Evolutionary conservation across 257 asterid species (phyloP).

Genomic region (Capsicum chinense): DNA sequence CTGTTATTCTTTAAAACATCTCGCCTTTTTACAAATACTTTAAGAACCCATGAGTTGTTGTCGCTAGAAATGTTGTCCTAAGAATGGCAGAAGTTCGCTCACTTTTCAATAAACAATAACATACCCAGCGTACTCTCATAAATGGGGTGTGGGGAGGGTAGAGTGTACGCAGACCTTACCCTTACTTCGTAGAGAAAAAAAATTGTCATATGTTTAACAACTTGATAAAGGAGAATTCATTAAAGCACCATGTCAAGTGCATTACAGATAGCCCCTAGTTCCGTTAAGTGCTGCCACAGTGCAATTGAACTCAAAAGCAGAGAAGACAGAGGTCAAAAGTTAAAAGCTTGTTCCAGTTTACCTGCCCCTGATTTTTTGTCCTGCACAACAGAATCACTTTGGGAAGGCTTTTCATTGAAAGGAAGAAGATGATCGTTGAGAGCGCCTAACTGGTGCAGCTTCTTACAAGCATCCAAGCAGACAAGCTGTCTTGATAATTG

Average conservation of each 20-base stretch:
- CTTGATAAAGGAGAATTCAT: not conserved
- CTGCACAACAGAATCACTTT: conserved; percentile 41
- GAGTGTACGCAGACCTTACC: too few species aligned
- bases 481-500: conserved; percentile 68
- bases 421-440: conserved; percentile 69
- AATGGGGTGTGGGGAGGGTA: too few species aligned
- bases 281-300: not conserved
- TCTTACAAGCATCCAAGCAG: conserved; percentile 91
- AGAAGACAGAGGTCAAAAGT: conserved; percentile 2
- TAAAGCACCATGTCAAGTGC: not conserved
- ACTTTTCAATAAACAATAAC: not conserved
- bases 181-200: not conserved
- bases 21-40: not conserved
- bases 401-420: conserved; percentile 41
- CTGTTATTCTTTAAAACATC: not conserved
- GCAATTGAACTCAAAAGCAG: conserved; percentile 20
- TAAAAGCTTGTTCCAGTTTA: conserved; percentile 22
- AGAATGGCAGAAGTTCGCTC: not conserved
- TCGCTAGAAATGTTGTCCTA: not conserved
- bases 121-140: too few species aligned
- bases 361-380: conserved; percentile 21
- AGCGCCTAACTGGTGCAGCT: conserved; percentile 71
- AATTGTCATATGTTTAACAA: not conserved
- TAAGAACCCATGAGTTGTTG: not conserved
- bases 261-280: conserved; percentile 16